phyloP scores from a whole-genome alignment of 2,329 filamentous ascomycete genomes.

The Amauroascus verrucosus region DNA sequence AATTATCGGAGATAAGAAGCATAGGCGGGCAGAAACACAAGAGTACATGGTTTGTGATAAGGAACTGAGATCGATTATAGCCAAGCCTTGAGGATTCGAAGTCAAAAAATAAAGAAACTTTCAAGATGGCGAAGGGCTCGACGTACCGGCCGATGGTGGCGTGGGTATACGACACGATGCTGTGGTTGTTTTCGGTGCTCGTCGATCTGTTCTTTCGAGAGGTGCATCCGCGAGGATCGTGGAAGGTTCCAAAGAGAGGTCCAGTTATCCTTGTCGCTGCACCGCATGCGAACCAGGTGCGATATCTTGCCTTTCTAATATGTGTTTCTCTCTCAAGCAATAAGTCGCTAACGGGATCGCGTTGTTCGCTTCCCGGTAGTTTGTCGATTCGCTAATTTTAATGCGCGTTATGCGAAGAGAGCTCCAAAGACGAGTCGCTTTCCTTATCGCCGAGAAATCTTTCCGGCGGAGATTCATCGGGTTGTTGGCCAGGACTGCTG shows the following conservation, averaged over 20 bases:
- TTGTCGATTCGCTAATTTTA: constrained; percentile 87
- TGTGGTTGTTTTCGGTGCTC: constrained; percentile 52
- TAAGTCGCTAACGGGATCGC: background rate
- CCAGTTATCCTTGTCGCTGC: constrained; percentile 93
- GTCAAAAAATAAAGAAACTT: background rate
- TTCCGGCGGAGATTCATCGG: constrained; percentile 86
- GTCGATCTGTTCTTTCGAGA: constrained; percentile 97
- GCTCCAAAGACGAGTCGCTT: constrained; percentile 76
- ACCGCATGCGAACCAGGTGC: constrained; percentile 88
- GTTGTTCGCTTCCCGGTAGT: constrained; percentile 45
- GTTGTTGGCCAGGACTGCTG: constrained; percentile 70
- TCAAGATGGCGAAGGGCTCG: constrained; percentile 28
- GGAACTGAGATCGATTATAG: background rate
- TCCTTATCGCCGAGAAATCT: constrained; percentile 90
- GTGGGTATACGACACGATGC: constrained; percentile 42
- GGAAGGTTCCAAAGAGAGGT: constrained; percentile 81
- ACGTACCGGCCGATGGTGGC: constrained; percentile 37
- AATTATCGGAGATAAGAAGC: constrained; percentile 3
- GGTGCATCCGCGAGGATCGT: constrained; percentile 86
- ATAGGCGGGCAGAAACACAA: background rate
- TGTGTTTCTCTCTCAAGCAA: background rate
- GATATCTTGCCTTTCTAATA: constrained; percentile 19
- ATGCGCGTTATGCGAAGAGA: constrained; percentile 84
- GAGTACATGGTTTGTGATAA: background rate
- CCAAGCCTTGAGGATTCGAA: background rate